Conservation (phyloP, 768 basidiomycete species). For the Cantharellus anzutake region DNA sequence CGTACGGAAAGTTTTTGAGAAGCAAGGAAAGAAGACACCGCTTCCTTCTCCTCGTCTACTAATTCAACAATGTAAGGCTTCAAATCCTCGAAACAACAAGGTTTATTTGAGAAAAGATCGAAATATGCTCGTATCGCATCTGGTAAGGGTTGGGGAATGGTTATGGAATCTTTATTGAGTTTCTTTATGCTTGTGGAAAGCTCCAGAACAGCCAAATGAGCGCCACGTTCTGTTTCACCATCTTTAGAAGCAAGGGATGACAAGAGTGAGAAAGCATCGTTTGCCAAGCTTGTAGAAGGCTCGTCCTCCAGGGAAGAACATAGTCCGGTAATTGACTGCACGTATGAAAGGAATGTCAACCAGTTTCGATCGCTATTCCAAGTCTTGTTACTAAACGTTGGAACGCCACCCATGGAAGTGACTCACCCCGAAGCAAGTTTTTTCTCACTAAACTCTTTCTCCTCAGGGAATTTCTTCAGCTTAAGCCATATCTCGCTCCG, state of each 20-base stretch:
- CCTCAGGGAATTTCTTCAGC: slow-evolving; percentile 38
- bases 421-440: slow-evolving; percentile 28
- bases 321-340: slow-evolving; percentile 33
- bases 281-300: slow-evolving; percentile 14
- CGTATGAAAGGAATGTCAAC: slow-evolving; percentile 59
- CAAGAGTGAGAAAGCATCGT: slow-evolving; percentile 33
- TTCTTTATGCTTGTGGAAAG: slow-evolving; percentile 14
- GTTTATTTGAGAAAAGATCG: slow-evolving; percentile 52
- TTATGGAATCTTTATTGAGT: too few relatives aligned
- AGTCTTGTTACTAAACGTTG: neutral
- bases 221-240: slow-evolving; percentile 50
- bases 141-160: too few relatives aligned
- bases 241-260: slow-evolving; percentile 39
- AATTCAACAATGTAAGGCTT: slow-evolving; percentile 37
- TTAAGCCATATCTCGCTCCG: slow-evolving; percentile 39
- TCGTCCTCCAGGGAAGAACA: slow-evolving; percentile 3
- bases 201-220: slow-evolving; percentile 53
- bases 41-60: slow-evolving; percentile 19
- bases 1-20: too few relatives aligned
- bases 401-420: slow-evolving; percentile 12
- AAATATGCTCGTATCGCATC: slow-evolving; percentile 42
- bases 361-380: slow-evolving; percentile 58
- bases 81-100: slow-evolving; percentile 77
- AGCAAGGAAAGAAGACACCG: too few relatives aligned
- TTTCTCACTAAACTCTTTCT: slow-evolving; percentile 32